A percentile compares a stretch with the other conserved stretches of the same genome.
These are phyloP conservation scores for Cenchrus americanus DNA, from an alignment of 176 grass and related monocot genomes.

Conservation along the genomic window DNA sequence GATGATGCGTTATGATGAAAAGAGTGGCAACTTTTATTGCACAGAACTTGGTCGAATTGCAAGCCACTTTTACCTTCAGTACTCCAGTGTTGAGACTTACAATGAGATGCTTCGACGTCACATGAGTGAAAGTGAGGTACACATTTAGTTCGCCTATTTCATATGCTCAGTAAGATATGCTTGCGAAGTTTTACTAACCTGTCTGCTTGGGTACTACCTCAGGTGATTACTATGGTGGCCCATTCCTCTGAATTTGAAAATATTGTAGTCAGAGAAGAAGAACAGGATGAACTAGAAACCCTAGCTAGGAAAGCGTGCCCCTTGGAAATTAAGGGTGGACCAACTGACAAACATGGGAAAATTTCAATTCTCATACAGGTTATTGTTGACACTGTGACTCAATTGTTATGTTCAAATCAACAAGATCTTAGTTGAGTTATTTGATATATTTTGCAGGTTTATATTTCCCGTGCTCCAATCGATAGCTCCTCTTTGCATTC, in stretches of 20 bases:
- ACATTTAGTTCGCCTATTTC: slow-evolving; percentile 25
- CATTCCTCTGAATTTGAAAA: slow-evolving; percentile 99
- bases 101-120: slow-evolving; percentile 94
- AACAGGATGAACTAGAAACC: slow-evolving; percentile 92
- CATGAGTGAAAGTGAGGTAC: slow-evolving; percentile 97
- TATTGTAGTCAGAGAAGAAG: slow-evolving; percentile 94
- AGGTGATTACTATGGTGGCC: slow-evolving; percentile 97
- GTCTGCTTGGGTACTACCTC: slow-evolving; percentile 42
- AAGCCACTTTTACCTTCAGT: slow-evolving; percentile 97
- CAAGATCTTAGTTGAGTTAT: slow-evolving; percentile 32
- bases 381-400: slow-evolving; percentile 30
- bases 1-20: slow-evolving; percentile 99
- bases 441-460: slow-evolving; percentile 63
- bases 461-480: slow-evolving; percentile 85
- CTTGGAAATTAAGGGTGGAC: slow-evolving; percentile 89
- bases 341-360: slow-evolving; percentile 92
- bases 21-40: slow-evolving; percentile 98
- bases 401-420: slow-evolving; percentile 14
- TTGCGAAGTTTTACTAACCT: slow-evolving; percentile 29
- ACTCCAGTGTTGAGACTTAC: slow-evolving; percentile 95
- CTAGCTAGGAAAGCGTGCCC: slow-evolving; percentile 75
- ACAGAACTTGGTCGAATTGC: slow-evolving; percentile 98
- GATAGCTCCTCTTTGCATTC: slow-evolving; percentile 96
- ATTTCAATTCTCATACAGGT: slow-evolving; percentile 99
- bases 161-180: slow-evolving; percentile 31